Evolutionary conservation across 257 asterid genomes (phyloP), one percentile per base, ranked within the genome.

Genomic region (Datura wrightii): DNA sequence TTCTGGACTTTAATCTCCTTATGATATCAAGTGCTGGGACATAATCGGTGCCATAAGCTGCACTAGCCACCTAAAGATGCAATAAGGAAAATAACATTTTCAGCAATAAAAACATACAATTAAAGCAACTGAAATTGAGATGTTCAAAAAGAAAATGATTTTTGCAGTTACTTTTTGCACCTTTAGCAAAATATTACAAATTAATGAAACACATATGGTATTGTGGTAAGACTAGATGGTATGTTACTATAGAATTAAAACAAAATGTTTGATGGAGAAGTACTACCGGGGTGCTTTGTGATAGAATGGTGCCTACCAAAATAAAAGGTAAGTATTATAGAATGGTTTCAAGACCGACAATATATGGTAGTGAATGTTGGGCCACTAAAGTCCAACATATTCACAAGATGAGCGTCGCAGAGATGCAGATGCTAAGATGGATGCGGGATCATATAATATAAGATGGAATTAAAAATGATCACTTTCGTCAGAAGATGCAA

Each of bases 11-110:
- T 85, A 89, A 89, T 60, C 88, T 91, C 89, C 90, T 87, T 78
- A 94, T 92, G 87, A 91, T 87, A 88, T 96, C 91, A 85, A 94
- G 94, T 66, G 95, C 97, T 82, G 94, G 86, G 85, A 86, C 80
- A 84, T 93, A 90, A 85, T 96, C 97, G 69, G 90, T 85, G 85
- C 97, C 95, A 87, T 93, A 94, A 69, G 96, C 98, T 52, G 98
- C 98, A 89, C 98, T 93, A 84, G 93, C 98, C 89, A 96, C 97
- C 99, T 96, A 89, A 69, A 81, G 70, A 85, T 60, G 60, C 85
- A 55, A 79, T 52, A 13, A 85, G 79, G 53, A 85, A 18, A 83
- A 79, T 39, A 76, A 50, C 74, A 44, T 18, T 31, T 59, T 83
- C 42, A 54, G 9, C 15, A 81, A 41, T 67, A 80, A 41, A 52